A percentile compares a stretch with the other conserved stretches of the same genome.
These are phyloP conservation scores for Rubia tinctorum DNA, from an alignment of 305 asterid genomes.

Conservation along the genomic window DNA sequence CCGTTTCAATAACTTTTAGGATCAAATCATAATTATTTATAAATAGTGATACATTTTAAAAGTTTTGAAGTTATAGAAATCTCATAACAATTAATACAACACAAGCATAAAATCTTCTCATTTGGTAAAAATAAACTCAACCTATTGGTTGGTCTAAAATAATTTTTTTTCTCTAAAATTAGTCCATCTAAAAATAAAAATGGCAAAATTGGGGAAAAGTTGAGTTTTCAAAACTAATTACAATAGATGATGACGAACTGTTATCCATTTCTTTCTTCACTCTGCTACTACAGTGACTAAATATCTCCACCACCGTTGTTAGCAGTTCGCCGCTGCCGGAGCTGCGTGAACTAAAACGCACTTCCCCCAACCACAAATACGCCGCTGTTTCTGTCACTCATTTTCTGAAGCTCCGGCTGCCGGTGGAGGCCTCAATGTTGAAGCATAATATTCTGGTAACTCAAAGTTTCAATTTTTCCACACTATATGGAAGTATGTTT, in stretches of 20 bases:
- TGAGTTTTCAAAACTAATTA: background rate
- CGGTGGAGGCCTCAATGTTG: constrained; percentile 9
- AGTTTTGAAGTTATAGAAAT: too few species aligned
- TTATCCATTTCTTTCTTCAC: constrained; percentile 9
- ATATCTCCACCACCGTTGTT: background rate
- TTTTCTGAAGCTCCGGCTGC: constrained; percentile 2
- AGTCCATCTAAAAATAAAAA: background rate
- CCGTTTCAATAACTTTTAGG: too few species aligned
- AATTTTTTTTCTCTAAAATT: too few species aligned
- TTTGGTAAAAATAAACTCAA: too few species aligned
- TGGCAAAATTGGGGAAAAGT: background rate
- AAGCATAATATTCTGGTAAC: constrained; percentile 14
- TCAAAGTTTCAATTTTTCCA: background rate
- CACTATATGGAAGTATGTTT: background rate
- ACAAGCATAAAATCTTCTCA: too few species aligned
- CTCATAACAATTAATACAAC: too few species aligned
- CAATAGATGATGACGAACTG: background rate
- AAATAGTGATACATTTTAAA: too few species aligned
- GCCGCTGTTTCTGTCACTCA: background rate
- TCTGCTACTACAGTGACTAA: background rate
- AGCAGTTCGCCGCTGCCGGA: background rate
- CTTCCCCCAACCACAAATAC: background rate
- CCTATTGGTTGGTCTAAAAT: too few species aligned
- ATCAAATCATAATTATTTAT: too few species aligned
- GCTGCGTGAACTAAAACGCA: background rate